phyloP scores from a whole-genome alignment of 345 rosid species.

The Cardiospermum halicacabum region DNA sequence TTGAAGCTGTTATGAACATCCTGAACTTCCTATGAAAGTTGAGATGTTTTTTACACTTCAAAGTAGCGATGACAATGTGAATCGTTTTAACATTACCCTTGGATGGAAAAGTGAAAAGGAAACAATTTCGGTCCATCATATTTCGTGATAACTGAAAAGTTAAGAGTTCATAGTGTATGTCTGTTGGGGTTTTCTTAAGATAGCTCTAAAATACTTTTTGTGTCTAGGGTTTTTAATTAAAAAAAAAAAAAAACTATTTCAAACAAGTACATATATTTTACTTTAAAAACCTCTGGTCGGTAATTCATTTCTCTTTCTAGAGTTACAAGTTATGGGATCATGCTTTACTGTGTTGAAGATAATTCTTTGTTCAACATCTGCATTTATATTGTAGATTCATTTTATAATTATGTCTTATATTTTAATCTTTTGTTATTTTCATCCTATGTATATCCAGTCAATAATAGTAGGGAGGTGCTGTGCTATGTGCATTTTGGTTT shows the following conservation, averaged over 20 bases:
- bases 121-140: not conserved
- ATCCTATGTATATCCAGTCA: not conserved
- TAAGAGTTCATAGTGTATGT: not conserved
- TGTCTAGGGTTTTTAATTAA: not conserved
- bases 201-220: not conserved
- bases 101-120: no score
- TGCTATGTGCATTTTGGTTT: not conserved
- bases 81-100: not conserved
- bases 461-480: not conserved
- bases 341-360: not conserved
- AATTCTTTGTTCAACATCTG: not conserved
- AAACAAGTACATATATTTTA: not conserved
- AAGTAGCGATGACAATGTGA: not conserved
- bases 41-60: not conserved
- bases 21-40: not conserved
- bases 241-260: not conserved
- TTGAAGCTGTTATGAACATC: not conserved
- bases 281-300: not conserved
- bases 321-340: not conserved
- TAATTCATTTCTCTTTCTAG: not conserved
- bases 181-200: not conserved
- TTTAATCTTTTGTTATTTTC: not conserved
- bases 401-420: not conserved
- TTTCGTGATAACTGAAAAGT: not conserved
- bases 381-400: not conserved